Conservation (phyloP, 148 eudicot species). For the Nyssa sinensis region DNA sequence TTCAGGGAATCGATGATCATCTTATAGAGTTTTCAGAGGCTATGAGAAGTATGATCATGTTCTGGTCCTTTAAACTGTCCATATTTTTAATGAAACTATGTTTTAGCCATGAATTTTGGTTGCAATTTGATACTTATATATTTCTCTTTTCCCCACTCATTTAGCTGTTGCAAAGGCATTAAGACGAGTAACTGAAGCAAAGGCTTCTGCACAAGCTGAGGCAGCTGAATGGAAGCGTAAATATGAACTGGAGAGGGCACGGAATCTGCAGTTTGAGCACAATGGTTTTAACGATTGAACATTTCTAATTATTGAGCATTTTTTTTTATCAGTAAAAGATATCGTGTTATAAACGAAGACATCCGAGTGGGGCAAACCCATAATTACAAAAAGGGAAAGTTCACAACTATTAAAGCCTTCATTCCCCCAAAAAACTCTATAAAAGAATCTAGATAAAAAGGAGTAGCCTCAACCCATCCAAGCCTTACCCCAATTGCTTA, state of each 20-base stretch:
- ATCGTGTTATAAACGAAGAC: no score
- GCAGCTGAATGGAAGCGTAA: conserved; percentile 99
- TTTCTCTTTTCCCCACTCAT: conserved; percentile 11
- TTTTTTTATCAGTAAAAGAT: no score
- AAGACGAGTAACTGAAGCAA: conserved; percentile 82
- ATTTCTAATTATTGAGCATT: neutral
- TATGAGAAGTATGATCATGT: conserved; percentile 65
- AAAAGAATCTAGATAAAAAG: no score
- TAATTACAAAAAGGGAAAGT: no score
- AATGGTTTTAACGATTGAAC: conserved; percentile 46
- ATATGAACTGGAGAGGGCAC: conserved; percentile 81
- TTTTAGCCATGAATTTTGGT: neutral
- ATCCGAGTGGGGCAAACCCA: no score
- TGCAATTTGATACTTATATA: conserved; percentile 19
- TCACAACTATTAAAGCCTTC: no score
- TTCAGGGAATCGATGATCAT: conserved; percentile 61
- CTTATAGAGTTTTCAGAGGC: conserved; percentile 76
- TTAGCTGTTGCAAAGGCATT: conserved; percentile 91
- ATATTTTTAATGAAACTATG: neutral
- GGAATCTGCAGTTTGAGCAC: conserved; percentile 60
- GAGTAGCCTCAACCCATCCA: neutral
- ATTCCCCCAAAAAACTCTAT: no score
- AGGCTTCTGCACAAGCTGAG: conserved; percentile 95
- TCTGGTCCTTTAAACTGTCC: neutral
- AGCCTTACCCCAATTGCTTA: neutral